Evolutionary conservation across 305 asterid species (phyloP).

Genomic region (Petunia hybrid): DNA sequence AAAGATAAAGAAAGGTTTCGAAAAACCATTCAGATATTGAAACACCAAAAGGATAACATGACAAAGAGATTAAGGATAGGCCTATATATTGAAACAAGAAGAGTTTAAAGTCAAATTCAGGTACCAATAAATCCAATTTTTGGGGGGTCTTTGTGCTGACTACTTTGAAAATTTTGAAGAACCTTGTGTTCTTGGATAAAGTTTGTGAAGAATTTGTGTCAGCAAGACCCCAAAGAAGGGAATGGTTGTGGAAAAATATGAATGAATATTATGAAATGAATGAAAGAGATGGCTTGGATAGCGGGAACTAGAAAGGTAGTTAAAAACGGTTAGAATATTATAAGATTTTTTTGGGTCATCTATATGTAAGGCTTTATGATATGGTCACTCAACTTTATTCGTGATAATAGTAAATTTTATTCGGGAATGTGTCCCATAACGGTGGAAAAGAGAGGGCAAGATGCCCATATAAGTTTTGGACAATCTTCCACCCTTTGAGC

Average conservation of each 20-base stretch:
- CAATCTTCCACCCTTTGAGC: no score
- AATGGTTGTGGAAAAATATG: constrained; percentile 12
- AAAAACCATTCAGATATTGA: constrained; percentile 3
- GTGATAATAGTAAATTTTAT: no score
- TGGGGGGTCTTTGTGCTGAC: constrained; percentile 8
- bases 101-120: background rate
- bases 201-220: background rate
- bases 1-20: background rate
- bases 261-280: background rate
- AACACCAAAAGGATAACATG: background rate
- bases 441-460: no score
- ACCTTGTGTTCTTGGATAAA: background rate
- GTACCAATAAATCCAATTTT: background rate
- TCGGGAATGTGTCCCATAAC: no score
- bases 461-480: no score
- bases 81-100: background rate
- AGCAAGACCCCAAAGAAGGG: constrained; percentile 18
- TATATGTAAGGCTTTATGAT: no score
- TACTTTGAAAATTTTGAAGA: background rate
- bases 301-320: background rate
- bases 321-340: background rate
- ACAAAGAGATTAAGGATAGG: background rate
- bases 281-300: constrained; percentile 19
- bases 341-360: no score
- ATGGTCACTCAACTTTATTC: no score